phyloP scores from a whole-genome alignment of 2,329 filamentous ascomycete species.

The Tolypocladium guangdongense region DNA sequence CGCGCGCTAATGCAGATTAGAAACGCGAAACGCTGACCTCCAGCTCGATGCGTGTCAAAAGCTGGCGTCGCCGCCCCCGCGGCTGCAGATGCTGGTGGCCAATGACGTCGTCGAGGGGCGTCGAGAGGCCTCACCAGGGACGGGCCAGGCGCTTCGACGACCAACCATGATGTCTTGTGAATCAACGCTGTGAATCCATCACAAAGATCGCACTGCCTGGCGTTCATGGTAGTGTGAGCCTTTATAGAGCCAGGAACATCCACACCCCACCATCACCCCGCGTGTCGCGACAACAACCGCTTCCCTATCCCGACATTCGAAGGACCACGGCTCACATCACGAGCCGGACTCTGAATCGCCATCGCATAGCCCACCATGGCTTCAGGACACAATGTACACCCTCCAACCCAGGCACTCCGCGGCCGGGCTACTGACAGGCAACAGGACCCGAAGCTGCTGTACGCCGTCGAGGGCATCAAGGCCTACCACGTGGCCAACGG shows the following conservation, averaged over 20 bases:
- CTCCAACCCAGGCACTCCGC: too few species aligned
- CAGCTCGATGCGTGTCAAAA: too few species aligned
- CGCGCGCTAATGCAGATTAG: not conserved
- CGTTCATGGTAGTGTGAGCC: not conserved
- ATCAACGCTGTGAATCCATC: not conserved
- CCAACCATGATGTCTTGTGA: not conserved
- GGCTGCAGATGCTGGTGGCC: not conserved
- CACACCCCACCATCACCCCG: not conserved
- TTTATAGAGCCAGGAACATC: not conserved
- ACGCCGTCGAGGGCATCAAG: conserved; percentile 71
- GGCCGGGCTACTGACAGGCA: not conserved
- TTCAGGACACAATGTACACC: conserved; percentile 20
- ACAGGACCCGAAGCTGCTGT: conserved; percentile 52
- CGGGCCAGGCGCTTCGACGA: not conserved
- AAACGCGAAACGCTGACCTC: not conserved
- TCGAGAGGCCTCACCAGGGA: not conserved
- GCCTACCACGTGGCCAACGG: conserved; percentile 89
- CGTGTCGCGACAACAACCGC: not conserved
- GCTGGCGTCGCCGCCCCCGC: not conserved
- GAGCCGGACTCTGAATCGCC: not conserved
- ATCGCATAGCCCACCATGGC: conserved; percentile 11
- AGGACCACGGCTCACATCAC: too few species aligned
- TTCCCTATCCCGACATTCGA: not conserved
- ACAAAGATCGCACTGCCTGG: not conserved
- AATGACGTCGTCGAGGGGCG: not conserved